Evolutionary conservation across 257 asterid species (phyloP), one percentile per base, ranked within the genome.

Genomic region (Ballota nigra): DNA sequence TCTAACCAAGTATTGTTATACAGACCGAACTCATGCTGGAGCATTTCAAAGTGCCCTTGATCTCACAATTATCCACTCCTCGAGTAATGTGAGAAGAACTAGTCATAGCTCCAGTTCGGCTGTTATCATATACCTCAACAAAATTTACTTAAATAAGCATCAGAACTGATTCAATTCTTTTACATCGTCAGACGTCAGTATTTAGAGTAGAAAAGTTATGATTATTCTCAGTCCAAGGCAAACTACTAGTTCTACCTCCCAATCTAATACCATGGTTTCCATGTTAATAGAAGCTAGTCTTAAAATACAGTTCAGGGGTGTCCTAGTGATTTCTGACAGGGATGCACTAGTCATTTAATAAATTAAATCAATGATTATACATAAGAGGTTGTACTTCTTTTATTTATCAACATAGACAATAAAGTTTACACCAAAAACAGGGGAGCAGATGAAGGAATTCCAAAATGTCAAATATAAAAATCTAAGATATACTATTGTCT

Each of bases 51-150:
- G 43, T 36, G 43, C 43, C 12, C 43, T 36, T 36, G 12, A 36
- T 36, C 43, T 36, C 43, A 36, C 43, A 36, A 36, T 36, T 36
- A 36, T 36, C 43, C 12, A 36, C 43, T 8, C 43, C 43, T 36
- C 43, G 20, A 68, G 63, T 40, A 26, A 49, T 51, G 72, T n/a
- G 49, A 67, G 33, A 19, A 68, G 33, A 23, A 23, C n/a, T 20
- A 36, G 66, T 8, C n/a, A 31, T 69, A 49, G 72, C 72, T 51
- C 51, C 62, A n/a, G 56, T 36, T 26, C 41, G 22, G 66, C 36
- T 28, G 24, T 36, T 69, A 36, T 38, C 56, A 18, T 56, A 68
- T 18, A 33, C 22, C 63, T 66, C 52, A 52, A 52, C 55, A 11
- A 52, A 19, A 16, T 31, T 52, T 33, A 36, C 22, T 68, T 36